Base-by-base conservation (phyloP, 2,329 filamentous ascomycete species). In the Domatiomyces globalis region DNA sequence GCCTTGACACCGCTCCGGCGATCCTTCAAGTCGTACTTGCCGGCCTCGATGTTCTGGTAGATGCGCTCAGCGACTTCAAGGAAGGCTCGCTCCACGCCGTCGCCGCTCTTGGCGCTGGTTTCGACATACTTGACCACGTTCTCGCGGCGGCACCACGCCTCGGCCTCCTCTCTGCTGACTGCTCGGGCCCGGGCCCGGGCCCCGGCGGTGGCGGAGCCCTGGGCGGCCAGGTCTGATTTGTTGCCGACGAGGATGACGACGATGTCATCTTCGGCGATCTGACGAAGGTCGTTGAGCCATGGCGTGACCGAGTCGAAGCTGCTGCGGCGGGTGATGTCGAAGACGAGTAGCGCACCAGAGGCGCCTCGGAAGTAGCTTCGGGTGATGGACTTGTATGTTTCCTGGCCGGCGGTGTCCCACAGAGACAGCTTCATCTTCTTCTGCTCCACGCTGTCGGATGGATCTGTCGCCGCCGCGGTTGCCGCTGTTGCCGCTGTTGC, bases 361-460 rank as follows among this genome's bases (percentile, higher is more conserved):
- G 83, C 82, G 62, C 88, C 89, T 49, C 89, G 84, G 69, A 95
- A 95, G 71, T 95, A 95, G 55, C 85, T 92, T 50, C 90, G 77
- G 7, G 90, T 96, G 53, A 96, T 92, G 45, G 85, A 90, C 68
- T 95, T 95, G 74, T 96, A 96, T 10, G 88, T 95, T 72, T 96
- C 90, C 68, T 96, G 90, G 22, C 90, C 90, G 15, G 90, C 90
- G 0, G 90, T 96, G 65, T 95, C 90, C 90, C 90, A 96, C 9
- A 96, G 74, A 45, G 83, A 87, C 9, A 62, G 52, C 51, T 62
- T 62, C 60, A 62, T 62, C 53, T 62, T 62, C 52, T 62, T 62
- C 49, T 62, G 60, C 29, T 60, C 5, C 9, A 15, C 47, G 27
- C 53, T 33, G 43, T 27, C 5, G 53, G 42, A 19, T 39, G 33